Evolutionary conservation across 352 stramenopile genomes (phyloP).

Genomic region (Pythium plurisporium): DNA sequence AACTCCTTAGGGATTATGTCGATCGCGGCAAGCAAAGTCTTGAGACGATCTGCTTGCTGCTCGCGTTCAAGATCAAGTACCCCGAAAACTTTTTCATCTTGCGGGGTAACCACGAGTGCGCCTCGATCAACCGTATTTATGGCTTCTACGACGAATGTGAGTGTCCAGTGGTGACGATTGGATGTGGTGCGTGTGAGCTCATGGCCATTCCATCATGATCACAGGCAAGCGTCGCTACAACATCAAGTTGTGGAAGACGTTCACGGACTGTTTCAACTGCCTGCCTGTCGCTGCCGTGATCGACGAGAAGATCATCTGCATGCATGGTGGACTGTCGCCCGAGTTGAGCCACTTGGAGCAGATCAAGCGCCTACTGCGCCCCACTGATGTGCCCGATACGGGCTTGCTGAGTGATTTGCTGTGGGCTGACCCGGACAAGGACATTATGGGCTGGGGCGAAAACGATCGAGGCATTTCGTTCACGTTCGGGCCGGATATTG

Average conservation of each 20-base stretch:
- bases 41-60: conserved; percentile 76
- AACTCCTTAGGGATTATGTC: conserved; percentile 59
- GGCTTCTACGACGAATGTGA: conserved; percentile 68
- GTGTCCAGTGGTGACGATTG: background rate
- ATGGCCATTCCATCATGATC: background rate
- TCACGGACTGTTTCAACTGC: conserved; percentile 88
- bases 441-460: conserved; percentile 98
- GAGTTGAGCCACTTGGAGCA: conserved; percentile 93
- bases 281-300: conserved; percentile 97
- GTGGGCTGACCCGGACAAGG: conserved; percentile 98
- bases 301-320: conserved; percentile 99
- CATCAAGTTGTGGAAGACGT: conserved; percentile 98
- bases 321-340: conserved; percentile 96
- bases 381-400: conserved; percentile 87
- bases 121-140: conserved; percentile 82
- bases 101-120: conserved; percentile 76
- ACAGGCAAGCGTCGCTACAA: conserved; percentile 91
- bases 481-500: conserved; percentile 98
- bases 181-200: too few species aligned
- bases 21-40: conserved; percentile 87
- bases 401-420: conserved; percentile 97
- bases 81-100: conserved; percentile 83
- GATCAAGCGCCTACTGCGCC: conserved; percentile 93
- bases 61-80: conserved; percentile 88
- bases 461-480: conserved; percentile 98